phyloP scores from a whole-genome alignment of 768 basidiomycete species.

The Podaxis carcinomalis region DNA sequence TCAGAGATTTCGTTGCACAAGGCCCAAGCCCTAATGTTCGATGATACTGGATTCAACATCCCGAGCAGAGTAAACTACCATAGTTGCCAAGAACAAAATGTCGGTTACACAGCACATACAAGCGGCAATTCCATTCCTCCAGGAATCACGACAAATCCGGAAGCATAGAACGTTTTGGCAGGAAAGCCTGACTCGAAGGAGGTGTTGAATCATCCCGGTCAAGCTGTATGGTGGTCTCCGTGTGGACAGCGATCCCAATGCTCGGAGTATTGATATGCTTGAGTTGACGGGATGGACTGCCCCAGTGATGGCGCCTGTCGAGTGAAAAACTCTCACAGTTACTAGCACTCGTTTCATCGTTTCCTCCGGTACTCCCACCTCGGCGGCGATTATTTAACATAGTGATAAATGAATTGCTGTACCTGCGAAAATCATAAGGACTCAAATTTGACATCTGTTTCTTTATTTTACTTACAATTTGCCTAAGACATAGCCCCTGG shows the following conservation, averaged over 20 bases:
- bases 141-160: not conserved
- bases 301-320: not conserved
- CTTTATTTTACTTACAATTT: not conserved
- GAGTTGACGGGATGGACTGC: not conserved
- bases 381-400: conserved; percentile 10
- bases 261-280: not conserved
- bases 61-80: not conserved
- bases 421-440: not conserved
- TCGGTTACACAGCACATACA: not conserved
- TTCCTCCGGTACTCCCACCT: not conserved
- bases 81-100: not conserved
- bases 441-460: not conserved
- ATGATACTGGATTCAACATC: not conserved
- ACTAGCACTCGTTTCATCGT: not conserved
- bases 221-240: not conserved
- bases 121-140: not conserved
- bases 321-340: not conserved
- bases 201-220: not conserved
- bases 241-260: not conserved
- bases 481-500: conserved; percentile 6
- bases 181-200: not conserved
- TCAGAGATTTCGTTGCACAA: not conserved
- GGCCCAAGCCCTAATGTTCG: not conserved
- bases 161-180: not conserved
- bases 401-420: conserved; percentile 10